Evolutionary conservation across 176 grass and related monocot genomes (phyloP).

Genomic region (Aegilops longissima): DNA sequence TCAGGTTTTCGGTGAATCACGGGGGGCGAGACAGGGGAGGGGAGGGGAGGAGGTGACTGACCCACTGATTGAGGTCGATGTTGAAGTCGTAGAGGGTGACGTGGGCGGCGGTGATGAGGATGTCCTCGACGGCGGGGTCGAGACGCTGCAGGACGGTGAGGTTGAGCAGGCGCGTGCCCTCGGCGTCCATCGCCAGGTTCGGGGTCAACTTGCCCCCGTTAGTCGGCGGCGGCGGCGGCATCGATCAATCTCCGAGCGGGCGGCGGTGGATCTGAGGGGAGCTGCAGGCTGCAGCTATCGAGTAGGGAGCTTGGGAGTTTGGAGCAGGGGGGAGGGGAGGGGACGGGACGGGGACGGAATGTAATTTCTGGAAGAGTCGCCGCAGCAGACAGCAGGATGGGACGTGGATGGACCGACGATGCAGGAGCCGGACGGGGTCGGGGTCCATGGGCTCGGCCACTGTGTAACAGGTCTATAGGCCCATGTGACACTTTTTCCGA

Average conservation of each 20-base stretch:
- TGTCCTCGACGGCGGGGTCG: conserved; percentile 90
- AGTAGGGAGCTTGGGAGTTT: not conserved
- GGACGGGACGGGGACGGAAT: not conserved
- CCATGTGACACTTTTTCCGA: not conserved
- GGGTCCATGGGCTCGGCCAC: not conserved
- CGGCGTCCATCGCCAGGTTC: conserved; percentile 67
- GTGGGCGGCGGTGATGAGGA: conserved; percentile 88
- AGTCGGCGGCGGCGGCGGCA: conserved; percentile 44
- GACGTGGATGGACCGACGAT: not conserved
- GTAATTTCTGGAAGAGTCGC: conserved; percentile 2
- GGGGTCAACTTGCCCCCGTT: conserved; percentile 77
- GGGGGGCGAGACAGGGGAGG: not conserved
- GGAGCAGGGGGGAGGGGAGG: not conserved
- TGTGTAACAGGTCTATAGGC: not conserved
- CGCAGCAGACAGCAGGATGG: not conserved
- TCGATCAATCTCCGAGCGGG: not conserved
- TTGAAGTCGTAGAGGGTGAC: conserved; percentile 96
- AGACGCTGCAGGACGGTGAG: conserved; percentile 90
- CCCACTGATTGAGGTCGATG: conserved; percentile 93
- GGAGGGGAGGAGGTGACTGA: not conserved
- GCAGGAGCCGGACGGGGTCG: not conserved
- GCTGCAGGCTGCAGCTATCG: conserved; percentile 19
- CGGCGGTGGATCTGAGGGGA: conserved; percentile 30
- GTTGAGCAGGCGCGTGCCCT: conserved; percentile 77
- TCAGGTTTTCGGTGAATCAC: not conserved